Conservation (phyloP, 2,329 filamentous ascomycete genomes). For the Penicillium fuscoglaucum region DNA sequence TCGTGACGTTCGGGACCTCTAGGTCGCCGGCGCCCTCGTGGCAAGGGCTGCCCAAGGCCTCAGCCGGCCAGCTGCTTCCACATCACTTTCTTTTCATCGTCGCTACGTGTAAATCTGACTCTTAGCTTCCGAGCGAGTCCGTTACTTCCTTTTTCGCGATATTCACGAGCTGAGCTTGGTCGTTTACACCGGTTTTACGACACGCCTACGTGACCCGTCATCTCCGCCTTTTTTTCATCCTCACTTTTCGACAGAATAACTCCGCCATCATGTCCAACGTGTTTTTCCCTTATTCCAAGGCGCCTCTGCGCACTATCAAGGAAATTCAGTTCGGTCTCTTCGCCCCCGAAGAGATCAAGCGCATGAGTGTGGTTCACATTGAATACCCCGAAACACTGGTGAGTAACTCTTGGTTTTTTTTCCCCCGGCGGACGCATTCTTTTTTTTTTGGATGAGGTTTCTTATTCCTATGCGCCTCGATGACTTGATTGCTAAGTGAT, state of each 20-base stretch:
- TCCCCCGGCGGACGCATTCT: neutral
- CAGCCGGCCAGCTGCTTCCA: slow-evolving; percentile 43
- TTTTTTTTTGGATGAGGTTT: neutral
- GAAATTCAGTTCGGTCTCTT: slow-evolving; percentile 99
- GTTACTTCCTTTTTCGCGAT: slow-evolving; percentile 22
- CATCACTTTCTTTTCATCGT: slow-evolving; percentile 35
- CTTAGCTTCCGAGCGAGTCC: slow-evolving; percentile 10
- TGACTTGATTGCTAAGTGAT: slow-evolving; percentile 19
- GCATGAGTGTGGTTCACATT: slow-evolving; percentile 95
- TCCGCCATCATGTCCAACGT: slow-evolving; percentile 80
- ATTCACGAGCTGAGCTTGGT: slow-evolving; percentile 17
- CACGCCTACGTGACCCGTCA: slow-evolving; percentile 11
- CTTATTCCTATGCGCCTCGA: neutral
- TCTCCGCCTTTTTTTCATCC: slow-evolving; percentile 13
- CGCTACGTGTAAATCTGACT: slow-evolving; percentile 24
- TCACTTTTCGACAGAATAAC: slow-evolving; percentile 21
- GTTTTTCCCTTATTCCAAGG: slow-evolving; percentile 86
- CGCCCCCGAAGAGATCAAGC: slow-evolving; percentile 98
- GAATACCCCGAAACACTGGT: slow-evolving; percentile 98
- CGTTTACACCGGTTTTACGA: slow-evolving; percentile 17
- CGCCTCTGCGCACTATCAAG: slow-evolving; percentile 94
- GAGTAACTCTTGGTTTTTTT: slow-evolving; percentile 23
- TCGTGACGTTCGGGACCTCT: slow-evolving; percentile 39
- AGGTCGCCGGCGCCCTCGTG: slow-evolving; percentile 49
- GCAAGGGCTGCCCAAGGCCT: slow-evolving; percentile 51